Base-by-base conservation (phyloP, 805 yeast genomes). In the Kluyveromyces nonfermentans region DNA sequence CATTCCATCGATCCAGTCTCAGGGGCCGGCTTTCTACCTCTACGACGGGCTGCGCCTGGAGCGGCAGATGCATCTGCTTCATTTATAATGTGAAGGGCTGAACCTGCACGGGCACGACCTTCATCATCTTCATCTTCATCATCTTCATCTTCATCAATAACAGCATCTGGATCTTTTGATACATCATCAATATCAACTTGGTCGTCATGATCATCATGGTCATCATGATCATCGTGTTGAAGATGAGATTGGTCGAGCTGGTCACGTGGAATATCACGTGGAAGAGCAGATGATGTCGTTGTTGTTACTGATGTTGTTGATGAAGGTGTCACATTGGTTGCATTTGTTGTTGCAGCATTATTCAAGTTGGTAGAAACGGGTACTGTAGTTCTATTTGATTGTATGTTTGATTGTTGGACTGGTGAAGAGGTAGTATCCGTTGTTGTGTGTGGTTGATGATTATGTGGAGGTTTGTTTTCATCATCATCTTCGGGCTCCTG, bases 11-110 rank as follows among this genome's bases (percentile, higher is more conserved):
- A 52, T 18, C 62, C 62, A 12, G 62, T 47, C 6, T 49, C 49
- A 3, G 59, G 52, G n/a, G 56, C 51, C 2, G 58, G 50, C 45
- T 54, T 60, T 25, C 64, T 56, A 6, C 61, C 62, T 32, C 64
- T 49, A 30, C 58, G 53, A 15, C 52, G 52, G 8, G 43, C 43
- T 28, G 43, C 41, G 30, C 40, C 46, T 20, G 34, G 40, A 34
- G 30, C 46, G 21, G 42, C 52, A 33, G 46, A 52, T 25, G 43
- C 51, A 12, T 42, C 51, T 2, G 37, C 52, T 12, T 49, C 48
- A 16, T 33, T 33, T 9, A 33, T 33, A 16, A 33, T 33, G 20
- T 18, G 35, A 9, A 33, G n/a, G 10, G 19, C 20, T 8, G 17
- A 15, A 33, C 38, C 44, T 20, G 33, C 31, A n/a, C 30, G 17